Percentiles rank a stretch among this genome's conserved stretches.
These are phyloP conservation scores for Leccinum boreale DNA, from an alignment of 768 basidiomycete species.

Conservation along the genomic window DNA sequence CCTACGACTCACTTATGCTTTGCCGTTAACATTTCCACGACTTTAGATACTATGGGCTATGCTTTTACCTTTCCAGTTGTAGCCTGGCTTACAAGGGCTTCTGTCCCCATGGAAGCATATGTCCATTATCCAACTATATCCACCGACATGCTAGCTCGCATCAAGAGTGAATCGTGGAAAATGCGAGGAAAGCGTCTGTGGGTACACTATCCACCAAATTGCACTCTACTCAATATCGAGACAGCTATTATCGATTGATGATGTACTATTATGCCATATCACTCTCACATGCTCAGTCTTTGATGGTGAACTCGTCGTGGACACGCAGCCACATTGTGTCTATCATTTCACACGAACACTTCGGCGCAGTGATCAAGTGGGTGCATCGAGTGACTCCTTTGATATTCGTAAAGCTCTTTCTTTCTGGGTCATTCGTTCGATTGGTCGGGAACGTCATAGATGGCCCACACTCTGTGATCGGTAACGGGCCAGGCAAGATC, in stretches of 20 bases:
- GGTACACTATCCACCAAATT: slow-evolving; percentile 2
- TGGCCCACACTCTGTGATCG: neutral
- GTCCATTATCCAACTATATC: slow-evolving; percentile 97
- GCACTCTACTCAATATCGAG: neutral
- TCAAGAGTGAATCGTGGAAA: slow-evolving; percentile 36
- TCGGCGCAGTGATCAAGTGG: slow-evolving; percentile 47
- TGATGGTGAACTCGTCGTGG: slow-evolving; percentile 97
- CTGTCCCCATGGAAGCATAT: slow-evolving; percentile 82
- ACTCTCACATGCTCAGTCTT: slow-evolving; percentile 66
- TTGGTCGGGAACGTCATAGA: neutral
- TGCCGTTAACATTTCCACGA: neutral
- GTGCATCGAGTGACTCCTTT: slow-evolving; percentile 44
- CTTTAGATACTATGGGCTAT: slow-evolving; percentile 93
- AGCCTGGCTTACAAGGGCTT: slow-evolving; percentile 45
- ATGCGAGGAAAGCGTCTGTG: slow-evolving; percentile 24
- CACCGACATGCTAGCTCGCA: slow-evolving; percentile 87
- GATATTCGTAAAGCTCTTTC: slow-evolving; percentile 32
- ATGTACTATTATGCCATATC: slow-evolving; percentile 79
- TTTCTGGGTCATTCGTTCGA: slow-evolving; percentile 2
- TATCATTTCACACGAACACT: slow-evolving; percentile 53
- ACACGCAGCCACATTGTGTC: slow-evolving; percentile 80
- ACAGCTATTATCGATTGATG: slow-evolving; percentile 85
- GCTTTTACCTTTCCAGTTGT: slow-evolving; percentile 90
- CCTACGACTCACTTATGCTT: neutral
- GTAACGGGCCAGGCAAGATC: neutral